Percentiles rank a stretch among this genome's conserved stretches.
Evolutionary conservation across 805 yeast species (phyloP).

Genomic region (Saccharomyces mikatae): DNA sequence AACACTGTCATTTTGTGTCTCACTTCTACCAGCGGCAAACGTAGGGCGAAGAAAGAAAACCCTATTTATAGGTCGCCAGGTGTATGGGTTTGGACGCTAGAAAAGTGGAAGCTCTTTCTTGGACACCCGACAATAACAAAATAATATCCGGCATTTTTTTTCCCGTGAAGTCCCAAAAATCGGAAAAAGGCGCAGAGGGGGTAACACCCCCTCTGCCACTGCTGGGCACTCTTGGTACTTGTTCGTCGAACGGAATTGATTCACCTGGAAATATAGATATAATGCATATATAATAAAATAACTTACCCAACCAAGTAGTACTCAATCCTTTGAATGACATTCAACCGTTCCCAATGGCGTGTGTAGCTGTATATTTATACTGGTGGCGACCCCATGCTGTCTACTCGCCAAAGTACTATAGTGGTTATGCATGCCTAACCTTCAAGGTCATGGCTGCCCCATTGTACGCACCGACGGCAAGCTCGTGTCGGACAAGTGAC

Average conservation of each 20-base stretch:
- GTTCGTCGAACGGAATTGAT: not conserved
- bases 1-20: not conserved
- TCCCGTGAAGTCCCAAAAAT: not conserved
- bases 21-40: not conserved
- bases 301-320: not conserved
- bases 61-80: not conserved
- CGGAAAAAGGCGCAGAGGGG: not conserved
- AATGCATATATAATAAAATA: no score
- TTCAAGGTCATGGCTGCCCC: not conserved
- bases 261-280: no score
- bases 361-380: not conserved
- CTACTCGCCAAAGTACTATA: not conserved
- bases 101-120: not conserved
- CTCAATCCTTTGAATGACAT: no score
- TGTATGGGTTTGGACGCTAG: not conserved
- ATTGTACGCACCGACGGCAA: not conserved
- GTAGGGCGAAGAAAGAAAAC: not conserved
- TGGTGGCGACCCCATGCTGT: not conserved
- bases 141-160: not conserved
- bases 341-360: not conserved
- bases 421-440: not conserved
- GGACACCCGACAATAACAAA: not conserved
- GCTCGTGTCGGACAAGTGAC: not conserved
- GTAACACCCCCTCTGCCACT: not conserved
- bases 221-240: not conserved